A percentile compares a stretch with the other conserved stretches of the same genome.
Evolutionary conservation across 352 stramenopile genomes (phyloP).

Genomic region (Phytophthora pseudosyringae): DNA sequence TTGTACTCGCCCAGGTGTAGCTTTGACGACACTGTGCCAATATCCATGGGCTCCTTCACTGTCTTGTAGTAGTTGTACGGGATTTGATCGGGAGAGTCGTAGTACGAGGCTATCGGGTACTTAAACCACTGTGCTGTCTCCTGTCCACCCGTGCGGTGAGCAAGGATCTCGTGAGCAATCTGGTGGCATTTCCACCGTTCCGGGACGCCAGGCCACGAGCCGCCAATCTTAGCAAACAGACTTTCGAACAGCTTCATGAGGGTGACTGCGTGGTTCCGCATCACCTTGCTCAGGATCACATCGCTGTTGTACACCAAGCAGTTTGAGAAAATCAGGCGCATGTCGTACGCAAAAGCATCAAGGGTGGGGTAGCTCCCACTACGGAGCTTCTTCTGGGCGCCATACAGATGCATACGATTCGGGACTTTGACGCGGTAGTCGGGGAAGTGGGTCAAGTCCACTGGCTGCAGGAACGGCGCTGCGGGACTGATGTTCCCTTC

Average conservation of each 20-base stretch:
- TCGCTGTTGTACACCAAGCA: conserved; percentile 91
- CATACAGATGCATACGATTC: conserved; percentile 86
- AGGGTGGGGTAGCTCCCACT: conserved; percentile 72
- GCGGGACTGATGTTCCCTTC: conserved; percentile 74
- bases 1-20: conserved; percentile 78
- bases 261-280: conserved; percentile 83
- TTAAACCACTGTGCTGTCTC: conserved; percentile 91
- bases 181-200: conserved; percentile 88
- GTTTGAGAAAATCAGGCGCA: conserved; percentile 89
- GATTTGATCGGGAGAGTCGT: conserved; percentile 81
- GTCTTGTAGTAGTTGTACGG: conserved; percentile 86
- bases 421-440: conserved; percentile 88
- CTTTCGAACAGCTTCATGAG: conserved; percentile 87
- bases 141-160: conserved; percentile 70
- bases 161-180: conserved; percentile 82
- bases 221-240: conserved; percentile 74
- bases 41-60: conserved; percentile 83
- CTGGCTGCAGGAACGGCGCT: conserved; percentile 80
- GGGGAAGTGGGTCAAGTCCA: conserved; percentile 83
- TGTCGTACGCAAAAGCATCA: conserved; percentile 76
- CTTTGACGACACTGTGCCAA: conserved; percentile 76
- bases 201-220: conserved; percentile 65
- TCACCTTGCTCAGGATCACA: conserved; percentile 82
- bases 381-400: conserved; percentile 84
- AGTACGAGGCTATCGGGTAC: conserved; percentile 87